These are phyloP conservation scores for Scedosporium dehoogii DNA, from an alignment of 2,329 filamentous ascomycete species.

Conservation along the genomic window DNA sequence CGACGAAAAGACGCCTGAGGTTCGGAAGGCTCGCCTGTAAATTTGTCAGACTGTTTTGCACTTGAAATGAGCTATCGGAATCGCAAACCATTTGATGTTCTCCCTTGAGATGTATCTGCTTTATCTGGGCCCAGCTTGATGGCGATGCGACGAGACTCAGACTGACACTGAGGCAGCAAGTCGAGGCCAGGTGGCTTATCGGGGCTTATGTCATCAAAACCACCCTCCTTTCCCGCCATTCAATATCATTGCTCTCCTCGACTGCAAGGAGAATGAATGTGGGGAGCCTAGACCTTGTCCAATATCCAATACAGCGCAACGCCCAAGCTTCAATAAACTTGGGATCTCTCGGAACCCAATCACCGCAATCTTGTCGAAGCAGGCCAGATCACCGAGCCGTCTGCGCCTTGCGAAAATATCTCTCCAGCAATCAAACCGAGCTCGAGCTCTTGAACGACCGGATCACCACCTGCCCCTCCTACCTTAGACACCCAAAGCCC, in stretches of 20 bases:
- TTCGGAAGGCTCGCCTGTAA: slow-evolving; percentile 76
- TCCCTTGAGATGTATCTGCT: not conserved
- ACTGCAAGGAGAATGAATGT: not conserved
- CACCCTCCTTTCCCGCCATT: not conserved
- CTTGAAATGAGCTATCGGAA: no score
- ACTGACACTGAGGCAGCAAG: not conserved
- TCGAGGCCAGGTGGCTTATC: slow-evolving; percentile 1
- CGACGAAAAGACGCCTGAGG: slow-evolving; percentile 89
- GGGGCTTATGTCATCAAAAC: slow-evolving; percentile 2
- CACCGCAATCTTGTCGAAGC: not conserved
- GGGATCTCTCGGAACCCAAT: not conserved
- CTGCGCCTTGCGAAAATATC: slow-evolving; percentile 1
- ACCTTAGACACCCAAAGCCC: not conserved
- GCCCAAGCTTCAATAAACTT: not conserved
- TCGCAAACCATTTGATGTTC: slow-evolving; percentile 6
- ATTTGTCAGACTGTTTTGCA: not conserved
- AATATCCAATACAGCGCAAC: not conserved
- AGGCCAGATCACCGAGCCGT: not conserved
- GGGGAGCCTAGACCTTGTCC: not conserved
- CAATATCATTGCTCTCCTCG: no score
- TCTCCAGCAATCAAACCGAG: not conserved
- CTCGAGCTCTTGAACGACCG: not conserved
- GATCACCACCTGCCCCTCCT: not conserved
- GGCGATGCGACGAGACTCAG: not conserved
- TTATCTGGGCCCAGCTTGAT: not conserved